phyloP scores from a whole-genome alignment of 805 yeast species.

The Candida sonorensis region DNA sequence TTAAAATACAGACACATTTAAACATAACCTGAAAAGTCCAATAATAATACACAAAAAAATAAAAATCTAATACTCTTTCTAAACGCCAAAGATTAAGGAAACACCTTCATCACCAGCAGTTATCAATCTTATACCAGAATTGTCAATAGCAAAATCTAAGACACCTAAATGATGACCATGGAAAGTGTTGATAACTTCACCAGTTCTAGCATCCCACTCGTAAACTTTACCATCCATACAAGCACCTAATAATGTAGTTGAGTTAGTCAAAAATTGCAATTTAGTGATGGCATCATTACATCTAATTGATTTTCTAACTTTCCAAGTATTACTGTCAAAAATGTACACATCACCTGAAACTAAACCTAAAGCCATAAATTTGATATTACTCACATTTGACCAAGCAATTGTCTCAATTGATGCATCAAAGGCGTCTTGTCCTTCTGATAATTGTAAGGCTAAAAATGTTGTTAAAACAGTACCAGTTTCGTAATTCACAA shows the following conservation, averaged over 20 bases:
- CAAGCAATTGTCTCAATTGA: constrained; percentile 79
- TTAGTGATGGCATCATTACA: constrained; percentile 83
- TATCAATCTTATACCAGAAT: constrained; percentile 59
- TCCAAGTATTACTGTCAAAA: constrained; percentile 83
- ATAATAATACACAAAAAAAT: no score
- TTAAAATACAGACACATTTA: no score
- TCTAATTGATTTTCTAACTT: constrained; percentile 63
- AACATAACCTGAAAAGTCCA: no score
- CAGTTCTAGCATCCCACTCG: constrained; percentile 86
- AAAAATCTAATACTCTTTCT: background rate
- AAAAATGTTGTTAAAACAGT: constrained; percentile 58
- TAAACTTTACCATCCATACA: constrained; percentile 82
- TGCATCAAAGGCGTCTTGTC: constrained; percentile 54
- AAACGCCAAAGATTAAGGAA: constrained; percentile 55
- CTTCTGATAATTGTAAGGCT: constrained; percentile 51
- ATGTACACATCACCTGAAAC: constrained; percentile 84
- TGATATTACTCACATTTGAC: constrained; percentile 47
- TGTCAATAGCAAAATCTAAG: constrained; percentile 70
- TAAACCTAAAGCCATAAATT: constrained; percentile 77
- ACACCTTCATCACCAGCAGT: constrained; percentile 99
- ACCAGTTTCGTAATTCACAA: constrained; percentile 75
- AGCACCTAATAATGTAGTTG: constrained; percentile 58
- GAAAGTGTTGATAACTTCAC: constrained; percentile 68
- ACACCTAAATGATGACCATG: constrained; percentile 94
- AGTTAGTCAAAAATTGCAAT: constrained; percentile 51